Evolutionary conservation across 2,329 filamentous ascomycete genomes (phyloP), one percentile per base, ranked within the genome.

Genomic region (Colletotrichum sp.): DNA sequence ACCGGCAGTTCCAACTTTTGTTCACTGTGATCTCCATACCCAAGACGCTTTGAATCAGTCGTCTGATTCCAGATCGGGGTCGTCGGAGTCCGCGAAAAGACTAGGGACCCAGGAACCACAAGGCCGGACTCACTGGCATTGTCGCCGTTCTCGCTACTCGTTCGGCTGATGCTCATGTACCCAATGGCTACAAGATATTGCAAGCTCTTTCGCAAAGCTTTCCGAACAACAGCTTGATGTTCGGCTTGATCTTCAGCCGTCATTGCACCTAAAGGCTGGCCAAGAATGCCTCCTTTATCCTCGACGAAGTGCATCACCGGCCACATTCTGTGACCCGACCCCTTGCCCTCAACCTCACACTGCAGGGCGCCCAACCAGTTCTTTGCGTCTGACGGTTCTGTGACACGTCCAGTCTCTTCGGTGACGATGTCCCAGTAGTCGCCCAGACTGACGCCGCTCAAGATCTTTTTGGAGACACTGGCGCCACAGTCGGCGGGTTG

Each of bases 281-380:
- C 72, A 52, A 74, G 68, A 5, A 21, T 60, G 36, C 72, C 72
- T 18, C 36, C 34, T 3, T 64, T 67, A 24, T 75, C 72, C 24
- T 75, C 70, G 9, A 81, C 69, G 66, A 81, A 81, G 38, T 77
- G 76, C 48, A 81, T 79, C 12, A 81, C 79, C 2, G 80, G 75
- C 79, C 79, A 81, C 8, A 81, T 38, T 9, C 78, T 79, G 63
- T 81, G 80, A 4, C 28, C 67, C 15, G 72, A 10, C 21, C 72
- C 72, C 24, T 60, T 67, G 4, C n/a, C 30, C 5, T 80, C 68
- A 0, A 79, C 78, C 5, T 72, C 64, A 5, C 43, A 16, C 6
- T 77, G 63, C 12, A 79, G 74, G 3, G 73, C 34, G 12, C 30
- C 9, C 36, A 61, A 43, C 74, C 21, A 74, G 10, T 6, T 71